phyloP scores from a whole-genome alignment of 306 rosid species.

The Hylodesmum podocarpum region DNA sequence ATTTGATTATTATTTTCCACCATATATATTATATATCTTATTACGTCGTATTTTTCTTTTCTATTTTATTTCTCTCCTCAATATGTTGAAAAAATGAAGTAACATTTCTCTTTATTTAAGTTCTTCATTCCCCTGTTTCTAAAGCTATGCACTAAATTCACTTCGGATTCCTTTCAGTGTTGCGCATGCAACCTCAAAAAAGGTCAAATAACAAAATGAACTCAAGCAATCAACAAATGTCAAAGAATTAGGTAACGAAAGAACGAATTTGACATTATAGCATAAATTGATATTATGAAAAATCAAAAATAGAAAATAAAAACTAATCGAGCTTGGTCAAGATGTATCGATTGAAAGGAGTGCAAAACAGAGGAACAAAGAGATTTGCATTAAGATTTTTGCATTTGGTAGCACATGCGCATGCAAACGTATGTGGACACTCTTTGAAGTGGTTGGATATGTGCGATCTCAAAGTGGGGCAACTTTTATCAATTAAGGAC shows the following conservation, averaged over 20 bases:
- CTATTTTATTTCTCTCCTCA: neutral
- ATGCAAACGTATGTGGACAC: slow-evolving; percentile 31
- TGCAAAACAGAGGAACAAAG: neutral
- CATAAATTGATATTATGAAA: neutral
- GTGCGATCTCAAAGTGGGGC: slow-evolving; percentile 26
- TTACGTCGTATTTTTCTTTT: too few species aligned
- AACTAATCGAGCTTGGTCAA: slow-evolving; percentile 6
- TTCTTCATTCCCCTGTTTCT: neutral
- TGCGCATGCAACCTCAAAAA: slow-evolving; percentile 7
- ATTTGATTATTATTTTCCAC: neutral
- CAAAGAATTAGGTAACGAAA: slow-evolving; percentile 7
- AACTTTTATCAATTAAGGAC: slow-evolving; percentile 1
- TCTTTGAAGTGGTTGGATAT: slow-evolving; percentile 33
- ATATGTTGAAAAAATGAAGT: neutral
- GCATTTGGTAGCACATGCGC: slow-evolving; percentile 31
- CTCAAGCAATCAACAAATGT: neutral
- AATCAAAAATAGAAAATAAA: neutral
- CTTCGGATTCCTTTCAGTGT: neutral
- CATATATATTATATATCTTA: too few species aligned
- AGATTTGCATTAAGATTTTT: slow-evolving; percentile 17
- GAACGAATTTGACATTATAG: neutral
- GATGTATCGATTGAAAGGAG: neutral
- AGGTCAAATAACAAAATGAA: slow-evolving; percentile 5
- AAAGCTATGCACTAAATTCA: neutral
- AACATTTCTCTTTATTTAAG: neutral